Percentiles rank a stretch among this genome's conserved stretches.
Evolutionary conservation across 2,329 filamentous ascomycete genomes (phyloP).

Genomic region (Lachnellula subtilissima): DNA sequence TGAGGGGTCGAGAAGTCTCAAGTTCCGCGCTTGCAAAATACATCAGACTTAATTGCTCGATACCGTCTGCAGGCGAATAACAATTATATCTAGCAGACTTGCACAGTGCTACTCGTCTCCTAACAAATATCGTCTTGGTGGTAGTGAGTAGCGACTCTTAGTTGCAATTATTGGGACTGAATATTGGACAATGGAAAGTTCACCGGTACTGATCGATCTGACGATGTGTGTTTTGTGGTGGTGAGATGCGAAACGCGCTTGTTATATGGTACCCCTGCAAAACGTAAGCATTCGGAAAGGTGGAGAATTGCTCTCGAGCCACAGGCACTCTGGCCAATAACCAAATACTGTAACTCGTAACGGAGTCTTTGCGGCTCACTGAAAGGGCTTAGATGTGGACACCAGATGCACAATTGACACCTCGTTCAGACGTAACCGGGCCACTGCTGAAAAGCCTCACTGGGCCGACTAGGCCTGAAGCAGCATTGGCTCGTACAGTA

Average conservation of each 20-base stretch:
- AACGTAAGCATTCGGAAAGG: conserved; percentile 9
- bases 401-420: conserved; percentile 19
- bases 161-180: not conserved
- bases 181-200: not conserved
- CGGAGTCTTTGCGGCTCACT: conserved; percentile 7
- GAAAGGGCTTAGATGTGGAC: not conserved
- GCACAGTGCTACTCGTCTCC: not conserved
- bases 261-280: conserved; percentile 5
- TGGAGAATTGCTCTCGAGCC: conserved; percentile 12
- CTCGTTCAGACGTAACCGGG: conserved; percentile 18
- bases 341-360: not conserved
- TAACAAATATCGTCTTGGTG: not conserved
- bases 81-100: not conserved
- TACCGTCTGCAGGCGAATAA: not conserved
- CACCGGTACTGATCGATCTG: conserved; percentile 1
- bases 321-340: conserved; percentile 6
- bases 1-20: conserved; percentile 12
- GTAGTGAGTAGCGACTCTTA: not conserved
- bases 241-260: conserved; percentile 11
- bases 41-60: not conserved
- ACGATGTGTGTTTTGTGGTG: conserved; percentile 10
- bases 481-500: not conserved
- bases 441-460: not conserved
- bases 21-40: not conserved
- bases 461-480: not conserved